phyloP scores from a whole-genome alignment of 2,329 filamentous ascomycete species.

The Lecanicillium sp. region DNA sequence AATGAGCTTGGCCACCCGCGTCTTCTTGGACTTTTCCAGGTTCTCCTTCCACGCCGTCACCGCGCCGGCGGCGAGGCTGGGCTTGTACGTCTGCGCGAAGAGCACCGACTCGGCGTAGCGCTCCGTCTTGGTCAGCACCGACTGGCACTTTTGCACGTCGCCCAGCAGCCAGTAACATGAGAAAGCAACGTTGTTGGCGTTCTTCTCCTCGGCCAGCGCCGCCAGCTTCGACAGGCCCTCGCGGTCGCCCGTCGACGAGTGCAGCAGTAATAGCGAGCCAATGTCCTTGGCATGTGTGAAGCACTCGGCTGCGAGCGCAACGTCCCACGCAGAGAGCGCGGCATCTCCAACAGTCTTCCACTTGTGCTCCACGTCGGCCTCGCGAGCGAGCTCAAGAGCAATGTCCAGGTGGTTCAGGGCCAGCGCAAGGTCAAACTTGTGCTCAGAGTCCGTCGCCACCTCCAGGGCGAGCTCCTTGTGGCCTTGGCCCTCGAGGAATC shows the following conservation, averaged over 20 bases:
- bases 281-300: constrained; percentile 88
- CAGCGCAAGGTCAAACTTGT: constrained; percentile 91
- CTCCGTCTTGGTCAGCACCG: constrained; percentile 71
- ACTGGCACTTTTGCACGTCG: constrained; percentile 74
- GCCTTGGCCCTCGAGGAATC: constrained; percentile 94
- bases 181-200: constrained; percentile 89
- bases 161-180: constrained; percentile 82
- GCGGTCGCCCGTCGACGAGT: constrained; percentile 77
- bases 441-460: constrained; percentile 89
- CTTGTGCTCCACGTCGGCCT: constrained; percentile 87
- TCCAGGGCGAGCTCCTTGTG: constrained; percentile 94
- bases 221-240: constrained; percentile 69
- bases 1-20: constrained; percentile 75
- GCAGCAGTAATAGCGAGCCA: constrained; percentile 79
- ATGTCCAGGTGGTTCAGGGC: constrained; percentile 77
- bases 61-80: constrained; percentile 61
- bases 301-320: constrained; percentile 84
- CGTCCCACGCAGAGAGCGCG: constrained; percentile 79
- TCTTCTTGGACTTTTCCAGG: constrained; percentile 79
- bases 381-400: constrained; percentile 74
- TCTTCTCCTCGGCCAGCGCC: constrained; percentile 65
- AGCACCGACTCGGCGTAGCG: constrained; percentile 80
- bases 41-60: constrained; percentile 76
- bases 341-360: constrained; percentile 98
- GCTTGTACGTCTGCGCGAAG: constrained; percentile 94